Conservation (phyloP, 176 grass and related monocot genomes). For the Musa schizocarpa region DNA sequence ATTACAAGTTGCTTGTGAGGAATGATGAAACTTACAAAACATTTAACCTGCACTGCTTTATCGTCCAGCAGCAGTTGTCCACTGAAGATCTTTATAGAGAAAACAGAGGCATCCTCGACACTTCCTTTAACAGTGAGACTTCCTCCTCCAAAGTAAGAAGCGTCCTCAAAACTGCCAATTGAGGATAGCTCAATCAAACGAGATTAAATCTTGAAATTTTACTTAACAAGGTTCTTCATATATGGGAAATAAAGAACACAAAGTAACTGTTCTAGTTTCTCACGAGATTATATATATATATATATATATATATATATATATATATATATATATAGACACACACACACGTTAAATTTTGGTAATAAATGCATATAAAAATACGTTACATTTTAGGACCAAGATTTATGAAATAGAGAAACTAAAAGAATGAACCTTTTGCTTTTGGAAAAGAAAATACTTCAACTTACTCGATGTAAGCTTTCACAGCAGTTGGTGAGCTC, state of each 20-base stretch:
- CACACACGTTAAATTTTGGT: too few relatives aligned
- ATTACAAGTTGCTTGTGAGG: neutral
- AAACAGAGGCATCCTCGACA: slow-evolving; percentile 34
- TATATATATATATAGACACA: too few relatives aligned
- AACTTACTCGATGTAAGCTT: slow-evolving; percentile 46
- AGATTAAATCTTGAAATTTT: slow-evolving; percentile 3
- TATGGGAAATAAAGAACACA: neutral
- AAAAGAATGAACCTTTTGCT: neutral
- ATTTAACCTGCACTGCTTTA: slow-evolving; percentile 42
- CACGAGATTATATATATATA: neutral
- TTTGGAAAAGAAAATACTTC: neutral
- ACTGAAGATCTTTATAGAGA: slow-evolving; percentile 49
- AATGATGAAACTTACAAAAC: slow-evolving; percentile 51
- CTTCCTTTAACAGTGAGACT: slow-evolving; percentile 60
- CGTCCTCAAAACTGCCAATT: slow-evolving; percentile 53
- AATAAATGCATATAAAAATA: neutral
- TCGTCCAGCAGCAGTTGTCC: slow-evolving; percentile 48
- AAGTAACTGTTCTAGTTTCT: neutral
- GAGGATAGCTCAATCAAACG: neutral
- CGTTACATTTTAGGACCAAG: neutral
- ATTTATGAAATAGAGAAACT: neutral
- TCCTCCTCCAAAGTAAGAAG: slow-evolving; percentile 51
- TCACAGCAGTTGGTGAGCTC: slow-evolving; percentile 9
- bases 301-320: neutral
- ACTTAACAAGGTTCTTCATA: neutral